Base-by-base conservation (phyloP, 1,139 yeast genomes). In the Magnusiomyces magnusii region DNA sequence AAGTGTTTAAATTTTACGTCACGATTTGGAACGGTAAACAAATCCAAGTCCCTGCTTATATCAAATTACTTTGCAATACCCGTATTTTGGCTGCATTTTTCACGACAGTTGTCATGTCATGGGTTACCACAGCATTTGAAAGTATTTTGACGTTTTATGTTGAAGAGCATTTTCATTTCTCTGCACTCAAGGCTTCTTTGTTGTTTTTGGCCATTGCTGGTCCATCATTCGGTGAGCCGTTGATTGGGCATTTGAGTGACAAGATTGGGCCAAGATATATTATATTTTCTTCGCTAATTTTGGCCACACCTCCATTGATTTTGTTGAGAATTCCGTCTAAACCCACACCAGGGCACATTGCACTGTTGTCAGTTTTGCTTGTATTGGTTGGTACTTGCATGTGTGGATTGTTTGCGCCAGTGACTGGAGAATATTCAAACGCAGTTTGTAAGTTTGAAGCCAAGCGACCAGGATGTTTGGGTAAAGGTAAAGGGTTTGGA, bases 121-220 rank as follows among this genome's bases (percentile, higher is more conserved):
- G 75, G 74, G 58, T 71, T 34, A 60, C 71, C 57, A 62, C 71
- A 39, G 66, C 73, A 5, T 44, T 73, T 21, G 76, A 73, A 59
- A 65, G 75, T 13, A 72, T 73, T 1, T 57, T 73, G 34, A 70
- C 76, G 2, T 58, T 72, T 19, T 73, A 70, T 58, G 60, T 73
- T 24, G 62, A 68, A n/a, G 66, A 66, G 5, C 54, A 69, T 1
- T 73, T 74, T 59, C 63, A 67, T 19, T 73, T 70, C 56, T 60
- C 65, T 52, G 67, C 76, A 1, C 62, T 71, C 24, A 65, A 68
- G 24, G 61, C 73, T 0, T 75, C 75, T 0, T 62, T 73, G 31
- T 64, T 72, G 55, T 71, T 72, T 56, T 60, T 74, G 28, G 72
- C 75, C 1, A 55, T 72, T 25, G 75, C 73, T 0, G 60, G 68